These are phyloP conservation scores for Tetrapisispora phaffii DNA, from an alignment of 805 yeast species.

Conservation along the genomic window DNA sequence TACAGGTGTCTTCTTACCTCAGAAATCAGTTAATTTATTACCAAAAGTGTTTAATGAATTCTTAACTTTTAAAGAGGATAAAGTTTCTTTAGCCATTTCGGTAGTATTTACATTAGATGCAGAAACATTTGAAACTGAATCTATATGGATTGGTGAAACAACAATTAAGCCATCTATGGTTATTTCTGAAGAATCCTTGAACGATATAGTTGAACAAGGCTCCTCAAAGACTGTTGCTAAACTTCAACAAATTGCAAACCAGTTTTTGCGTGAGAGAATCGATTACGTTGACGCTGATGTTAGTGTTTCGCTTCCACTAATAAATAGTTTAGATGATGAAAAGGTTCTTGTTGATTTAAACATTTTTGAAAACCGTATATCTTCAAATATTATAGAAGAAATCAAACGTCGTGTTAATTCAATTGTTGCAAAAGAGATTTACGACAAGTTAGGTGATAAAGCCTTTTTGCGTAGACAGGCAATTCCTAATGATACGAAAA, in stretches of 20 bases:
- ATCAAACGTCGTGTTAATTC: slow-evolving; percentile 70
- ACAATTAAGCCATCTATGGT: slow-evolving; percentile 46
- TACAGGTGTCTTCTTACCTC: slow-evolving; percentile 79
- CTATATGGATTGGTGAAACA: slow-evolving; percentile 68
- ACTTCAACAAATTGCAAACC: slow-evolving; percentile 16
- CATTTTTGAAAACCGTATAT: slow-evolving; percentile 51
- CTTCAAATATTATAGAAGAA: slow-evolving; percentile 59
- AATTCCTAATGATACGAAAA: slow-evolving; percentile 69
- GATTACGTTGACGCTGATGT: slow-evolving; percentile 11
- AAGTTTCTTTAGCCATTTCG: slow-evolving; percentile 57
- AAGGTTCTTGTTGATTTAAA: slow-evolving; percentile 62
- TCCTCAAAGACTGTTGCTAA: slow-evolving; percentile 2
- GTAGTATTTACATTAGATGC: slow-evolving; percentile 75
- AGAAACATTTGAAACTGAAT: slow-evolving; percentile 57
- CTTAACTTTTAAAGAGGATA: slow-evolving; percentile 52
- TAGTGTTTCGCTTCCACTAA: slow-evolving; percentile 43
- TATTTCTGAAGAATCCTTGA: slow-evolving; percentile 13
- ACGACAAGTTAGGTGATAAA: slow-evolving; percentile 64
- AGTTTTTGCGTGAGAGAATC: slow-evolving; percentile 20
- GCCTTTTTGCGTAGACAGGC: slow-evolving; percentile 83
- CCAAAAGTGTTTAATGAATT: slow-evolving; percentile 55
- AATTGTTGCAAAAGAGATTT: slow-evolving; percentile 73
- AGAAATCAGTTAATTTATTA: slow-evolving; percentile 52
- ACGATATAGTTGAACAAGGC: slow-evolving; percentile 9
- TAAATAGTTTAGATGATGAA: slow-evolving; percentile 82